These are phyloP conservation scores for Trypanosoma melophagium DNA, from an alignment of 208 protist genomes.

Conservation along the genomic window DNA sequence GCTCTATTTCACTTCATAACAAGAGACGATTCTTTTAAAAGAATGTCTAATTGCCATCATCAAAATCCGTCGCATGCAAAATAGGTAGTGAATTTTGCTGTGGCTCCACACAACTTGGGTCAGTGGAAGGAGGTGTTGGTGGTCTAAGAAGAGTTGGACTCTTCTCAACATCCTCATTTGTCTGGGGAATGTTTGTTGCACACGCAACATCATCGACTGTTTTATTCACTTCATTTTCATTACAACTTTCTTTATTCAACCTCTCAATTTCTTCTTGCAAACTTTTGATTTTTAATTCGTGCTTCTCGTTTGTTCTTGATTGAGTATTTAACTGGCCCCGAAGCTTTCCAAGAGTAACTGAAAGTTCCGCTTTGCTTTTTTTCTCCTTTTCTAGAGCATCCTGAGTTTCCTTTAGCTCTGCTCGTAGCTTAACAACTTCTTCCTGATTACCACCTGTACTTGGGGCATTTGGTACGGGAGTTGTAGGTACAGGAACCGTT, in stretches of 20 bases:
- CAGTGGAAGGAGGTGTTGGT: not conserved
- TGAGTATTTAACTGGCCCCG: constrained; percentile 54
- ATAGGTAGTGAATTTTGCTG: not conserved
- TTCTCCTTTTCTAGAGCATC: constrained; percentile 67
- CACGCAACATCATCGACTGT: not conserved
- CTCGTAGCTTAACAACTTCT: constrained; percentile 48
- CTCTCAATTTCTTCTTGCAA: constrained; percentile 45
- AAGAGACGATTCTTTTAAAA: no score
- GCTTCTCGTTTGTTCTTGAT: constrained; percentile 53
- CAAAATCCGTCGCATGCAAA: not conserved
- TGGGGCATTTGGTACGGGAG: constrained; percentile 11
- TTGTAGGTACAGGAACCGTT: constrained; percentile 26
- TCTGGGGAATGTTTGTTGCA: not conserved
- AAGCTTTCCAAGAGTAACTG: constrained; percentile 56
- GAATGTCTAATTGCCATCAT: not conserved
- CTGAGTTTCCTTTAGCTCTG: constrained; percentile 63
- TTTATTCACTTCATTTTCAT: not conserved
- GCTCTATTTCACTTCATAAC: no score
- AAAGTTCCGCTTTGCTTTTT: constrained; percentile 61
- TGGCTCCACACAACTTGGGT: not conserved
- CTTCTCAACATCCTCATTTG: not conserved
- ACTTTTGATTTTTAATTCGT: constrained; percentile 45
- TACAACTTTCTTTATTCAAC: constrained; percentile 11
- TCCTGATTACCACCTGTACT: constrained; percentile 22
- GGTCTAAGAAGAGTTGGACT: not conserved